Conservation (phyloP, 2,329 filamentous ascomycete genomes). For the Colletotrichum gloeosporioides region DNA sequence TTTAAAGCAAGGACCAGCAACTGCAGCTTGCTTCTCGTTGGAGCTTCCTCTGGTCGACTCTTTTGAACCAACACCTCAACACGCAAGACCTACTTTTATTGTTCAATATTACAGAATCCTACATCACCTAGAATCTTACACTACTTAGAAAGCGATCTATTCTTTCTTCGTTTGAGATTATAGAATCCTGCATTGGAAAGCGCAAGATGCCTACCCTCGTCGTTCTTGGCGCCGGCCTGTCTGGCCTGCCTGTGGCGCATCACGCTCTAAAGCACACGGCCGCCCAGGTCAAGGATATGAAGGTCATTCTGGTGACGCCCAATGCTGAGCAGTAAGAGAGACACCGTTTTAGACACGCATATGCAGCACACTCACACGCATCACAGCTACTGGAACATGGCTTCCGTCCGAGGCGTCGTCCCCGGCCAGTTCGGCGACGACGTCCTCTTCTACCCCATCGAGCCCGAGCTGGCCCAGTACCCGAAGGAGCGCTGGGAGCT, state of each 20-base stretch:
- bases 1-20: neutral
- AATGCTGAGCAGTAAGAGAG: slow-evolving; percentile 37
- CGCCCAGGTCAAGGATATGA: slow-evolving; percentile 45
- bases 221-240: slow-evolving; percentile 58
- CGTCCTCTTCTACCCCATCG: slow-evolving; percentile 51
- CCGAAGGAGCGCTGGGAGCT: slow-evolving; percentile 50
- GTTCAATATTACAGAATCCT: neutral
- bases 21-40: neutral
- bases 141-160: neutral
- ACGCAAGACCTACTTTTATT: neutral
- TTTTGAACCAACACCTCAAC: neutral
- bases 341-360: neutral
- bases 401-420: slow-evolving; percentile 59
- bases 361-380: neutral
- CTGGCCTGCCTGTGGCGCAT: slow-evolving; percentile 56
- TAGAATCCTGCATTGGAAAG: neutral
- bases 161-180: neutral
- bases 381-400: slow-evolving; percentile 62
- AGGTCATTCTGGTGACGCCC: slow-evolving; percentile 59
- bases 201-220: slow-evolving; percentile 56
- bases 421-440: slow-evolving; percentile 52
- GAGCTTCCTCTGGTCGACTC: neutral
- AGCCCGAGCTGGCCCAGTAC: slow-evolving; percentile 50
- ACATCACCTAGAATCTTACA: neutral
- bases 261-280: slow-evolving; percentile 55